These are phyloP conservation scores for Coprinopsis cinerea DNA, from an alignment of 768 basidiomycete genomes.

Conservation along the genomic window DNA sequence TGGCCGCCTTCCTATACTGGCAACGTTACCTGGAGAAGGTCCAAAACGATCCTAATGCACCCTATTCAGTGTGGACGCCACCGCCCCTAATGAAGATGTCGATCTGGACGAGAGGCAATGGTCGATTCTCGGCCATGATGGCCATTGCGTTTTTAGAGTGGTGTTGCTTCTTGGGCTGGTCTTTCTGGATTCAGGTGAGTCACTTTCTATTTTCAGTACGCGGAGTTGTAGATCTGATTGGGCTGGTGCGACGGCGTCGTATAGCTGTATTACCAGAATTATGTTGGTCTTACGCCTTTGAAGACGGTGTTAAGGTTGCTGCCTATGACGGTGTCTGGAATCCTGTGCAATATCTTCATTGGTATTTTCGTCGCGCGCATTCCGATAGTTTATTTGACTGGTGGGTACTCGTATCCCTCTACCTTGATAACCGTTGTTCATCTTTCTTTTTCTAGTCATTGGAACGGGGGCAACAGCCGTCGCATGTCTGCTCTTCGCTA, in stretches of 20 bases:
- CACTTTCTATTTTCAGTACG: background rate
- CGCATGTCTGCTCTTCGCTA: slow-evolving; percentile 62
- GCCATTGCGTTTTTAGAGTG: slow-evolving; percentile 59
- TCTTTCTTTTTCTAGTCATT: slow-evolving; percentile 11
- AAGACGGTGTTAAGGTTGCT: slow-evolving; percentile 59
- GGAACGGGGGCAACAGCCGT: slow-evolving; percentile 55
- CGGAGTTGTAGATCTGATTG: background rate
- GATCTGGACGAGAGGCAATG: slow-evolving; percentile 57
- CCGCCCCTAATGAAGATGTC: slow-evolving; percentile 63
- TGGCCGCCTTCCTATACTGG: slow-evolving; percentile 58
- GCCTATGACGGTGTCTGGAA: slow-evolving; percentile 66
- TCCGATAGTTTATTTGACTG: slow-evolving; percentile 49
- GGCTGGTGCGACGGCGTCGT: background rate
- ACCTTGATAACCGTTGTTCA: background rate
- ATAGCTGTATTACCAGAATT: slow-evolving; percentile 72
- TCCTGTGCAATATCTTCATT: slow-evolving; percentile 59
- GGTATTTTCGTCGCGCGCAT: slow-evolving; percentile 53
- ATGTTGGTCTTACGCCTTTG: slow-evolving; percentile 46
- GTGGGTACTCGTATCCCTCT: slow-evolving; percentile 29
- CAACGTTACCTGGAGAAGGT: slow-evolving; percentile 53
- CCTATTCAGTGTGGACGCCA: slow-evolving; percentile 28
- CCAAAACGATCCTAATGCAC: slow-evolving; percentile 18
- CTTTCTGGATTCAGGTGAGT: slow-evolving; percentile 29
- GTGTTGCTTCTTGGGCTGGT: slow-evolving; percentile 51
- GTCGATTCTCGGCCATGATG: slow-evolving; percentile 58